Percentiles rank a stretch among this genome's conserved stretches.
phyloP scores from a whole-genome alignment of 2,329 filamentous ascomycete genomes.

The Myriosclerotinia scirpicola region DNA sequence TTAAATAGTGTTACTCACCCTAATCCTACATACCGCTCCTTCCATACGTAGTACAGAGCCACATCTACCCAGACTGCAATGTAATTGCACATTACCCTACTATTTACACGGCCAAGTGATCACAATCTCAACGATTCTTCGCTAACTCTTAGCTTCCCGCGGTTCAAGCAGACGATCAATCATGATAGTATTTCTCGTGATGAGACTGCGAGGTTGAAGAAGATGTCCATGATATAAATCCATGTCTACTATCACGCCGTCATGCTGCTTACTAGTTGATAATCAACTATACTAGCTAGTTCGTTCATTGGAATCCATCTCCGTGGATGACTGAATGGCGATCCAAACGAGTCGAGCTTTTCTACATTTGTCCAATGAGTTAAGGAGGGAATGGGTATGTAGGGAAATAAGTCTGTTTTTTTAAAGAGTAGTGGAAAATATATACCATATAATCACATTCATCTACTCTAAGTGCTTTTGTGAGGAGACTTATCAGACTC shows the following conservation, averaged over 20 bases:
- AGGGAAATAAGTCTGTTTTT: too few relatives aligned
- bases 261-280: background rate
- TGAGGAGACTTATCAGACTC: too few relatives aligned
- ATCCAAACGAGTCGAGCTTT: too few relatives aligned
- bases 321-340: too few relatives aligned
- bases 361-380: too few relatives aligned
- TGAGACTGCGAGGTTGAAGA: background rate
- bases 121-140: background rate
- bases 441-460: too few relatives aligned
- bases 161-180: background rate
- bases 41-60: background rate
- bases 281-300: too few relatives aligned
- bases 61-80: too few relatives aligned
- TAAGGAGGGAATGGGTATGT: too few relatives aligned
- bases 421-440: too few relatives aligned
- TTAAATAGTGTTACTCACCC: background rate
- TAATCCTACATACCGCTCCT: background rate
- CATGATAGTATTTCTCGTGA: too few relatives aligned
- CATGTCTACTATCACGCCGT: background rate
- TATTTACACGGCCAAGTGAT: background rate
- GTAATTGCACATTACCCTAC: accelerated
- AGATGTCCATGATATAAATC: accelerated
- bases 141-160: background rate
- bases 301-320: accelerated
- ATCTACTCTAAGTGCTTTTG: too few relatives aligned